phyloP scores from a whole-genome alignment of 1,284 basidiomycete species.

The Apiotrichum sp. region DNA sequence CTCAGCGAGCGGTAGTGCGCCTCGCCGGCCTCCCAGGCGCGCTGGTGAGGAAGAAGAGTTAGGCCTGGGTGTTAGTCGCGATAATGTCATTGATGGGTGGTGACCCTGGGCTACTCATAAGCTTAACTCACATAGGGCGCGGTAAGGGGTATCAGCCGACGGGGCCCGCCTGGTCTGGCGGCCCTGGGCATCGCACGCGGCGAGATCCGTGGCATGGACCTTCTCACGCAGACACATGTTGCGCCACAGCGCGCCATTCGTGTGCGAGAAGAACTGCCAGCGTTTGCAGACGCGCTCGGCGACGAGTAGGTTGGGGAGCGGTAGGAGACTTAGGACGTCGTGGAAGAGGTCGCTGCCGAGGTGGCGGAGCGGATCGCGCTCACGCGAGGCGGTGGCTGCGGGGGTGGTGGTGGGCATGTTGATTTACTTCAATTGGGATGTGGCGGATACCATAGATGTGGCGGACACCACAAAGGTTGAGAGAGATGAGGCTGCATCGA shows the following conservation, averaged over 20 bases:
- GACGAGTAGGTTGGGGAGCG: conserved; percentile 16
- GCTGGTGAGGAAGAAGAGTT: background rate
- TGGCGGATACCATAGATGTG: no score
- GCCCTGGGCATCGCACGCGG: background rate
- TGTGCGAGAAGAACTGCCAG: conserved; percentile 19
- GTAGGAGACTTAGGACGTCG: conserved; percentile 24
- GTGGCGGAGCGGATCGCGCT: conserved; percentile 25
- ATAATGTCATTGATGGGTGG: no score
- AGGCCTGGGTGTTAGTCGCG: background rate
- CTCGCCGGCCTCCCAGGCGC: background rate
- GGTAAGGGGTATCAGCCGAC: background rate
- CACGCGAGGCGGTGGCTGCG: no score
- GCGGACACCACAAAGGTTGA: no score
- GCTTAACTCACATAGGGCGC: background rate
- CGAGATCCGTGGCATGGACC: conserved; percentile 5
- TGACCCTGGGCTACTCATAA: background rate
- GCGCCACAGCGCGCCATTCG: conserved; percentile 22
- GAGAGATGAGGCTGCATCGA: no score
- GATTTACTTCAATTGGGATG: no score
- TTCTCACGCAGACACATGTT: conserved; percentile 11
- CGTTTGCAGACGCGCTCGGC: conserved; percentile 14
- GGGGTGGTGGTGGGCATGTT: no score
- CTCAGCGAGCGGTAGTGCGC: background rate
- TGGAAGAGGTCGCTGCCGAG: conserved; percentile 32
- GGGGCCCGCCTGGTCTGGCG: background rate